These are phyloP conservation scores for Fomitiporia mediterranea DNA, from an alignment of 1,284 basidiomycete genomes.

Conservation along the genomic window DNA sequence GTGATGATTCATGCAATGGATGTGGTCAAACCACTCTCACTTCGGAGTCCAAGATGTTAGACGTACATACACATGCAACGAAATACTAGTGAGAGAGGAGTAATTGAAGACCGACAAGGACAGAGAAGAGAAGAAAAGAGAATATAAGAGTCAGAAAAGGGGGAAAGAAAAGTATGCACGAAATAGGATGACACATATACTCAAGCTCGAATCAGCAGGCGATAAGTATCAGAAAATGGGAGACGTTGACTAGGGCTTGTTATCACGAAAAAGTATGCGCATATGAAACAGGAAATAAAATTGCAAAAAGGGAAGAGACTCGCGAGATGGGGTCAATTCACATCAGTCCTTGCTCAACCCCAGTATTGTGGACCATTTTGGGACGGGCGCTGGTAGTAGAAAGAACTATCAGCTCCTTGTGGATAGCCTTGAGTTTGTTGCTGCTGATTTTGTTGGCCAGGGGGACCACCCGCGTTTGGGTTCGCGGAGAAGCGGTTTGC, in stretches of 20 bases:
- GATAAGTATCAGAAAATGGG: neutral
- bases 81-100: slow-evolving; percentile 9
- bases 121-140: neutral
- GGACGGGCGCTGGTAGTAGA: slow-evolving; percentile 52
- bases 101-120: neutral
- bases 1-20: neutral
- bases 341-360: neutral
- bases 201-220: slow-evolving; percentile 1
- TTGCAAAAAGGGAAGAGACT: slow-evolving; percentile 23
- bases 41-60: slow-evolving; percentile 7
- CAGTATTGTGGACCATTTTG: slow-evolving; percentile 6
- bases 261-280: neutral
- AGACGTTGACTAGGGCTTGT: neutral
- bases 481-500: slow-evolving; percentile 54
- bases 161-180: slow-evolving; percentile 1
- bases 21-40: neutral
- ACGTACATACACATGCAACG: neutral
- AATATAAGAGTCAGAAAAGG: neutral
- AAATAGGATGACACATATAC: neutral
- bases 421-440: slow-evolving; percentile 65
- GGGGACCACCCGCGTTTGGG: slow-evolving; percentile 37
- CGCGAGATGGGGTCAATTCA: neutral
- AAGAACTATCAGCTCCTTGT: slow-evolving; percentile 58
- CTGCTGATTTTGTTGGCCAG: slow-evolving; percentile 42
- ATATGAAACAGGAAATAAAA: neutral